Evolutionary conservation across 768 basidiomycete species (phyloP).

Genomic region (Candolleomyces efflorescens): DNA sequence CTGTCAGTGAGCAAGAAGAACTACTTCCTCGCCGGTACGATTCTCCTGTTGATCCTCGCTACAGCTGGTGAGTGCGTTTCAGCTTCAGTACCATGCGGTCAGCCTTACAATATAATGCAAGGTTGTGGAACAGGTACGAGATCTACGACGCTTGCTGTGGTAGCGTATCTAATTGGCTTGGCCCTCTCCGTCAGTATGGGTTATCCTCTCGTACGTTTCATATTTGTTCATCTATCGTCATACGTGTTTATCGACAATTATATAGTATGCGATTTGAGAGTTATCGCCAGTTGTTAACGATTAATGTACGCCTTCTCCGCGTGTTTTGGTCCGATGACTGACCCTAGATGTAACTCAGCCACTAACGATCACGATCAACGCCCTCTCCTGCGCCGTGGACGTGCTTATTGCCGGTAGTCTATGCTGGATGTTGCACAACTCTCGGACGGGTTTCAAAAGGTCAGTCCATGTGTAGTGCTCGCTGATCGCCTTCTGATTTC

Average conservation of each 20-base stretch:
- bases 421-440: constrained; percentile 39
- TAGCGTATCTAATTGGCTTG: not conserved
- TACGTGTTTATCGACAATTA: not conserved
- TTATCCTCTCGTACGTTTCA: constrained; percentile 33
- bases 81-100: not conserved
- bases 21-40: constrained; percentile 25
- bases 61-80: constrained; percentile 23
- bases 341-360: constrained; percentile 21
- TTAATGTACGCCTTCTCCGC: constrained; percentile 25
- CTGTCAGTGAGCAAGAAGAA: constrained; percentile 38
- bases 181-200: constrained; percentile 29
- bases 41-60: constrained; percentile 27
- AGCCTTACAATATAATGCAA: constrained; percentile 11
- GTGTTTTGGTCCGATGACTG: too few relatives aligned
- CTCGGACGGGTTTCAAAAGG: constrained; percentile 51
- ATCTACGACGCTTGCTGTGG: not conserved
- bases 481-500: not conserved
- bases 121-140: constrained; percentile 29
- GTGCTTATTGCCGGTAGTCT: constrained; percentile 46
- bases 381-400: constrained; percentile 42
- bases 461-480: constrained; percentile 7
- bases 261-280: constrained; percentile 34
- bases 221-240: not conserved
- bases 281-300: constrained; percentile 28
- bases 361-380: constrained; percentile 50